Percentiles rank a stretch among this genome's conserved stretches.
Conservation (phyloP, 768 basidiomycete species). For the Pleurotus pulmonarius region DNA sequence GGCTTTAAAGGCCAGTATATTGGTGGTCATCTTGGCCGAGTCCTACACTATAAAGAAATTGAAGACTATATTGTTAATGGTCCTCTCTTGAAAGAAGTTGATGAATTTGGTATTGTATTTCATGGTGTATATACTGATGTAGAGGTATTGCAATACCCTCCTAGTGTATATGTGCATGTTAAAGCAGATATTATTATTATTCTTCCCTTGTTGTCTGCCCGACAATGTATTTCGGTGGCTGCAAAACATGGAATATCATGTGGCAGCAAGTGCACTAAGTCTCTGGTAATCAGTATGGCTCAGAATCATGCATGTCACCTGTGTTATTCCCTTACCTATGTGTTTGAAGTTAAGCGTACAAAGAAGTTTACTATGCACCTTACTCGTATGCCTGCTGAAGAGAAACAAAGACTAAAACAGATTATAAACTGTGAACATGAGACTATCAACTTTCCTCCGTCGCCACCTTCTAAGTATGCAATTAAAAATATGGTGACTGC, state of each 20-base stretch:
- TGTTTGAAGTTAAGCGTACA: not conserved
- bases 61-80: not conserved
- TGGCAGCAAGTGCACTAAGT: not conserved
- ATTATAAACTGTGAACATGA: not conserved
- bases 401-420: not conserved
- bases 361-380: not conserved
- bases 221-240: not conserved
- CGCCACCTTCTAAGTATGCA: not conserved
- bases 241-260: not conserved
- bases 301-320: not conserved
- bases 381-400: not conserved
- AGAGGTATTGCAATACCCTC: not conserved
- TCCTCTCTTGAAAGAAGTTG: not conserved
- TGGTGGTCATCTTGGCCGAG: not conserved
- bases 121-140: not conserved
- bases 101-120: not conserved
- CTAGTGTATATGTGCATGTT: not conserved
- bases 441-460: not conserved
- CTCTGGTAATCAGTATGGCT: not conserved
- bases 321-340: not conserved
- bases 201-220: not conserved
- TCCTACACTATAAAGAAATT: not conserved
- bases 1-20: not conserved
- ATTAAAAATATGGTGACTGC: not conserved
- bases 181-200: not conserved